A percentile compares a stretch with the other conserved stretches of the same genome.
These are phyloP conservation scores for Xerocomus nothofagi DNA, from an alignment of 1,284 basidiomycete species.

Conservation along the genomic window DNA sequence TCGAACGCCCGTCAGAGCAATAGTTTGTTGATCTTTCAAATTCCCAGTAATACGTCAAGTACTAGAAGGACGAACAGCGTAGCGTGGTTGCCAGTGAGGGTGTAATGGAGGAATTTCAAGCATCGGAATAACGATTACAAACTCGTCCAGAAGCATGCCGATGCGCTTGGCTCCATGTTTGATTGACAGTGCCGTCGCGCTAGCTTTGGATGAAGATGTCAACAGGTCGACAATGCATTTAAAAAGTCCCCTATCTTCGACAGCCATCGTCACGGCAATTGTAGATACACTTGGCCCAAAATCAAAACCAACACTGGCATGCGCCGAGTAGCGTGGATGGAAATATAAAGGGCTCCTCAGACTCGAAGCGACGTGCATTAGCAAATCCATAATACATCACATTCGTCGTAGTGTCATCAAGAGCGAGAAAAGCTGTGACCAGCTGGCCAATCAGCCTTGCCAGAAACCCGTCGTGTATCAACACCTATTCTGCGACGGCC, in stretches of 20 bases:
- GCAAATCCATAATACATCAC: constrained; percentile 10
- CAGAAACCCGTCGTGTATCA: constrained; percentile 4
- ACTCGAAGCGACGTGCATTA: not conserved
- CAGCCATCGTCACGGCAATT: no score
- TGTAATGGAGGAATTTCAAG: no score
- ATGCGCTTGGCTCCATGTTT: not conserved
- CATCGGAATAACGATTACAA: no score
- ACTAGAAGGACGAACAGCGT: no score
- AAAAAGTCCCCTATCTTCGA: not conserved
- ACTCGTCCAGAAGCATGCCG: no score
- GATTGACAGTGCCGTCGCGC: constrained; percentile 9
- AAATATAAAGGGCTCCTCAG: not conserved
- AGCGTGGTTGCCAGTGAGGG: no score
- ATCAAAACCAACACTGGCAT: no score
- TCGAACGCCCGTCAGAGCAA: no score
- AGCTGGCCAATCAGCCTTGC: not conserved
- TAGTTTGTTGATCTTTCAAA: no score
- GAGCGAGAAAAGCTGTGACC: constrained; percentile 2
- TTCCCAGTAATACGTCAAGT: no score
- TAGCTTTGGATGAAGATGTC: not conserved
- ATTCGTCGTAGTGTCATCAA: constrained; percentile 18
- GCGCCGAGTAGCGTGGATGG: no score
- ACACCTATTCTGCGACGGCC: not conserved
- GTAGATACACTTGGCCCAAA: no score
- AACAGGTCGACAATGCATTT: not conserved